phyloP scores from a whole-genome alignment of 2,329 filamentous ascomycete genomes.

The Aspergillus intermedius region DNA sequence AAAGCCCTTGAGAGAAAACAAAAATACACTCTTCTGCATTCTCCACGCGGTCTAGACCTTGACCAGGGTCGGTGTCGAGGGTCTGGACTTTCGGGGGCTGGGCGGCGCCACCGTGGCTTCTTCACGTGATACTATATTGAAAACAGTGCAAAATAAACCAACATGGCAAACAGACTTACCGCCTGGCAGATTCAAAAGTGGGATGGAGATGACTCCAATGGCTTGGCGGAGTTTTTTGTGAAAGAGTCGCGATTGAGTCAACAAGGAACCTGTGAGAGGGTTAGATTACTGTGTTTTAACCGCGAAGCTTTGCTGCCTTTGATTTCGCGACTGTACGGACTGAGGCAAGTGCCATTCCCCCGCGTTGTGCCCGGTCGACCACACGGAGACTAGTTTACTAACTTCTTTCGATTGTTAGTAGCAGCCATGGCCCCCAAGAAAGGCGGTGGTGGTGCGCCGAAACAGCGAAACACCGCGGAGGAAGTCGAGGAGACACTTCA shows the following conservation, averaged over 20 bases:
- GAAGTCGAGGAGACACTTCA: conserved; percentile 57
- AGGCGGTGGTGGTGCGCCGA: conserved; percentile 26
- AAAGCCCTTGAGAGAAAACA: background rate
- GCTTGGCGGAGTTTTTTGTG: conserved; percentile 30
- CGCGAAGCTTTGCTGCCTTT: background rate
- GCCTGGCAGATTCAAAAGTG: conserved; percentile 6
- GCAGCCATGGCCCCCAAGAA: conserved; percentile 30
- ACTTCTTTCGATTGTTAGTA: background rate
- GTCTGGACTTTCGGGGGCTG: conserved; percentile 23
- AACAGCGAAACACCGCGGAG: conserved; percentile 42
- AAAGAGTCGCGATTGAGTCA: no score
- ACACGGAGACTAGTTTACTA: background rate
- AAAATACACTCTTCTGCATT: background rate
- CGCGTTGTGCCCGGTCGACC: background rate
- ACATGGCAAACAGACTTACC: conserved; percentile 8
- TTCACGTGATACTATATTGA: conserved; percentile 10
- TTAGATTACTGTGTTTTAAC: background rate
- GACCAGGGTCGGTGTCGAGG: no score
- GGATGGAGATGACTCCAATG: conserved; percentile 14
- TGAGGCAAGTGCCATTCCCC: background rate
- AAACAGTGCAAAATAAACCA: conserved; percentile 19
- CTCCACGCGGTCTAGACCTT: background rate
- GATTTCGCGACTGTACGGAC: background rate
- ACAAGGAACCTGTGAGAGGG: background rate
- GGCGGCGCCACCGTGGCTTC: background rate